Percentiles rank a stretch among this genome's conserved stretches.
Conservation (phyloP, 2,329 filamentous ascomycete genomes). For the Fusarium penzigii region DNA sequence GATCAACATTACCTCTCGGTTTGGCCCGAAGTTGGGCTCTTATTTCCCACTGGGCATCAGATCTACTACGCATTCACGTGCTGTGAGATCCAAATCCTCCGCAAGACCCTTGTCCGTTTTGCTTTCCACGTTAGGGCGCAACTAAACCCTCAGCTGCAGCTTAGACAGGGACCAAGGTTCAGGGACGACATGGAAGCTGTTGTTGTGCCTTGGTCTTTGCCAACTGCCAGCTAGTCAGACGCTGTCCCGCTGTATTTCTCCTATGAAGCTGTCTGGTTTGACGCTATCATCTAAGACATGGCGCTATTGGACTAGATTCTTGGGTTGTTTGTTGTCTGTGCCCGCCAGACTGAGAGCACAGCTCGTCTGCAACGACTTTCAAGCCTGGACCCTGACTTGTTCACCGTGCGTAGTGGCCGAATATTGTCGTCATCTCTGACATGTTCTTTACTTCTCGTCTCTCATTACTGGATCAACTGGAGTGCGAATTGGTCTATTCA, state of each 20-base stretch:
- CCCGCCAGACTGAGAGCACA: not conserved
- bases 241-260: not conserved
- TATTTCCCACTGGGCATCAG: slow-evolving; percentile 12
- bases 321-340: not conserved
- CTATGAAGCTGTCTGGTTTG: not conserved
- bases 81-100: slow-evolving; percentile 13
- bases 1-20: slow-evolving; percentile 26
- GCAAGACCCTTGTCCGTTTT: slow-evolving; percentile 7
- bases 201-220: not conserved
- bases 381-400: not conserved
- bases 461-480: no score
- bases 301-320: not conserved
- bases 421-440: not conserved
- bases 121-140: not conserved
- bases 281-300: not conserved
- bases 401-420: not conserved
- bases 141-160: not conserved
- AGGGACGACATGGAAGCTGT: not conserved
- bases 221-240: not conserved
- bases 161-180: not conserved
- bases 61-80: slow-evolving; percentile 1
- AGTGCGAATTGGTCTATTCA: no score
- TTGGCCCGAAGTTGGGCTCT: slow-evolving; percentile 23
- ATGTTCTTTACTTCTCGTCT: not conserved
- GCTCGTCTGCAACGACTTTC: not conserved